Evolutionary conservation across 2,329 filamentous ascomycete genomes (phyloP).

Genomic region (Scedosporium boydii): DNA sequence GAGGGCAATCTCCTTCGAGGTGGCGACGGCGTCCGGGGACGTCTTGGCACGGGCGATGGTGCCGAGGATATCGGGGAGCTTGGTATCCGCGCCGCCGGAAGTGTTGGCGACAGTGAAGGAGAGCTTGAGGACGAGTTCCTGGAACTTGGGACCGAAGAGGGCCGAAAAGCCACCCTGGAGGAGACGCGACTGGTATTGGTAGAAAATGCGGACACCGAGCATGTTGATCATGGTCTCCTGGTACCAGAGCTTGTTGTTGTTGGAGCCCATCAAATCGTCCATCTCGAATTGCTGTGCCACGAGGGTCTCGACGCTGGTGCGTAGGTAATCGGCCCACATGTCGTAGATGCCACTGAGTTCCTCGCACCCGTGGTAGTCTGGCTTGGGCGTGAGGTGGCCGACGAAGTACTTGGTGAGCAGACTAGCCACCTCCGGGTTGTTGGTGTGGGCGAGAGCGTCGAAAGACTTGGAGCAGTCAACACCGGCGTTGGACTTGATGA

Average conservation of each 20-base stretch:
- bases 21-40: slow-evolving; percentile 32
- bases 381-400: slow-evolving; percentile 39
- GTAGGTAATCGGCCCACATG: slow-evolving; percentile 39
- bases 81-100: slow-evolving; percentile 26
- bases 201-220: slow-evolving; percentile 40
- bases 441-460: slow-evolving; percentile 43
- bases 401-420: slow-evolving; percentile 45
- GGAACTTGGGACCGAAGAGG: slow-evolving; percentile 40
- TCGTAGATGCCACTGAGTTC: slow-evolving; percentile 37
- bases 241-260: slow-evolving; percentile 33
- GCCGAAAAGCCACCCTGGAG: slow-evolving; percentile 40
- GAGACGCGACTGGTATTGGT: slow-evolving; percentile 41
- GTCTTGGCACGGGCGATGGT: slow-evolving; percentile 21
- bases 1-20: slow-evolving; percentile 37
- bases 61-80: slow-evolving; percentile 16
- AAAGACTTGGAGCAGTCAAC: slow-evolving; percentile 43
- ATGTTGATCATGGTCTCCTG: slow-evolving; percentile 36
- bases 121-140: slow-evolving; percentile 42
- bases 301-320: slow-evolving; percentile 38
- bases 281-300: slow-evolving; percentile 45
- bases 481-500: slow-evolving; percentile 45
- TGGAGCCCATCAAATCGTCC: slow-evolving; percentile 36
- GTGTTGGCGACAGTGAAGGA: slow-evolving; percentile 38
- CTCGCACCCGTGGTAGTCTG: slow-evolving; percentile 31
- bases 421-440: slow-evolving; percentile 43